These are phyloP conservation scores for Pelargonium exstipulatum DNA, from an alignment of 441 rosid genomes.

Conservation along the genomic window DNA sequence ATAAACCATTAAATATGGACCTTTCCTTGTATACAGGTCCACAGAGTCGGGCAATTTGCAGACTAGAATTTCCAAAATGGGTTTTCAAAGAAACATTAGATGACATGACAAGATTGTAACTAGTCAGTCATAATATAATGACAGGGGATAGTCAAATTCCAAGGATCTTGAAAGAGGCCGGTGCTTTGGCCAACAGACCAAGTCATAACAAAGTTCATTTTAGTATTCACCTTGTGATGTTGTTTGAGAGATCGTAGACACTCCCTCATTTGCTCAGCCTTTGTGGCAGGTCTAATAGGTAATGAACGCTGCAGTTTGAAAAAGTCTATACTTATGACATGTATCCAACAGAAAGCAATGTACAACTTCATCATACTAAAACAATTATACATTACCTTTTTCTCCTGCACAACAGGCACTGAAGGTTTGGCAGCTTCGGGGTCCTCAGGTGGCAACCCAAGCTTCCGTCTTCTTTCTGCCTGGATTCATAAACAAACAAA, in stretches of 20 bases:
- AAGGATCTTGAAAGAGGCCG: not conserved
- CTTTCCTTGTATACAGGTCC: not conserved
- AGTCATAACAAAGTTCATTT: not conserved
- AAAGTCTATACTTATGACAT: not conserved
- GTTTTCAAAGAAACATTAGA: not conserved
- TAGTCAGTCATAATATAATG: not conserved
- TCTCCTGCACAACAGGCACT: slow-evolving; percentile 63
- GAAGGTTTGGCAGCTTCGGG: slow-evolving; percentile 64
- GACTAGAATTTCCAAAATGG: not conserved
- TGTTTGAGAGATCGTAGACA: slow-evolving; percentile 89
- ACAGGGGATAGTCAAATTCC: not conserved
- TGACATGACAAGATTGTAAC: not conserved
- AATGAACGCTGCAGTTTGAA: slow-evolving; percentile 50
- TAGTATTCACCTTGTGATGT: slow-evolving; percentile 59
- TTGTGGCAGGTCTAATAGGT: slow-evolving; percentile 87
- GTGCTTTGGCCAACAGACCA: not conserved
- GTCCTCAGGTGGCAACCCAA: slow-evolving; percentile 91
- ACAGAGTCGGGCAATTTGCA: not conserved
- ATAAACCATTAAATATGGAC: not conserved
- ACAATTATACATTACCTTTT: slow-evolving; percentile 41
- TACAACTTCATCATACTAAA: slow-evolving; percentile 5
- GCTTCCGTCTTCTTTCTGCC: slow-evolving; percentile 95
- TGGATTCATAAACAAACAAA: slow-evolving; percentile 28
- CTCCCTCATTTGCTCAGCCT: slow-evolving; percentile 86
- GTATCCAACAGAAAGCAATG: not conserved